These are phyloP conservation scores for Picochlorum sp. DNA, from an alignment of 139 green algal species.

Conservation along the genomic window DNA sequence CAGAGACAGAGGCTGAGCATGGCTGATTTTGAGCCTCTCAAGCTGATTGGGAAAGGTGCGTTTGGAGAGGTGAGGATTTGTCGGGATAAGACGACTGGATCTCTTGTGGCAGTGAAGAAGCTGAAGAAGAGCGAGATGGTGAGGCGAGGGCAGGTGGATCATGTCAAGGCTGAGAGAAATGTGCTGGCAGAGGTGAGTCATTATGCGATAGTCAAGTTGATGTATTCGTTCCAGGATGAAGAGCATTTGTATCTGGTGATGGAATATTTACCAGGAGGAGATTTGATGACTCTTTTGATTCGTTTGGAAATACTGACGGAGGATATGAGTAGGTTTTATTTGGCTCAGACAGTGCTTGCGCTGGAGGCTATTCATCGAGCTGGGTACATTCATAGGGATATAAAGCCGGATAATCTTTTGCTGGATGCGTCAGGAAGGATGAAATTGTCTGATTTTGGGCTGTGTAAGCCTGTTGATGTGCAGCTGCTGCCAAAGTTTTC, in stretches of 20 bases:
- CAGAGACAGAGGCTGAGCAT: constrained; percentile 71
- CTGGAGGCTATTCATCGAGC: constrained; percentile 81
- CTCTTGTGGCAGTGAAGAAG: constrained; percentile 97
- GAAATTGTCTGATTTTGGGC: constrained; percentile 95
- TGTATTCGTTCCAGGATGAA: constrained; percentile 93
- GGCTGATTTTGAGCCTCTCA: constrained; percentile 91
- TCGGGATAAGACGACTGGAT: constrained; percentile 61
- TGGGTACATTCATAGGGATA: constrained; percentile 94
- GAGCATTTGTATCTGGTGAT: constrained; percentile 96
- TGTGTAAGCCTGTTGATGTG: constrained; percentile 90
- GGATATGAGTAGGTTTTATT: constrained; percentile 39
- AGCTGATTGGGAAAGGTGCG: constrained; percentile 89
- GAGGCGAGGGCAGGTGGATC: constrained; percentile 84
- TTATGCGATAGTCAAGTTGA: constrained; percentile 76
- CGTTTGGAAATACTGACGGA: constrained; percentile 87
- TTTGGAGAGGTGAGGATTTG: constrained; percentile 94
- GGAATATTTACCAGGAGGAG: constrained; percentile 95
- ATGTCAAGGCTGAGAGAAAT: constrained; percentile 93
- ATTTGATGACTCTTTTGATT: constrained; percentile 98
- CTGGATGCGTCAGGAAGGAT: constrained; percentile 80
- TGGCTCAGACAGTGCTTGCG: constrained; percentile 59
- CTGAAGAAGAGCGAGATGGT: constrained; percentile 95
- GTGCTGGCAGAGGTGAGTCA: constrained; percentile 87
- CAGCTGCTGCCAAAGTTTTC: constrained; percentile 42
- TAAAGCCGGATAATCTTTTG: constrained; percentile 98